Base-by-base conservation (phyloP, 345 rosid species). In the Leavenworthia alabamica region DNA sequence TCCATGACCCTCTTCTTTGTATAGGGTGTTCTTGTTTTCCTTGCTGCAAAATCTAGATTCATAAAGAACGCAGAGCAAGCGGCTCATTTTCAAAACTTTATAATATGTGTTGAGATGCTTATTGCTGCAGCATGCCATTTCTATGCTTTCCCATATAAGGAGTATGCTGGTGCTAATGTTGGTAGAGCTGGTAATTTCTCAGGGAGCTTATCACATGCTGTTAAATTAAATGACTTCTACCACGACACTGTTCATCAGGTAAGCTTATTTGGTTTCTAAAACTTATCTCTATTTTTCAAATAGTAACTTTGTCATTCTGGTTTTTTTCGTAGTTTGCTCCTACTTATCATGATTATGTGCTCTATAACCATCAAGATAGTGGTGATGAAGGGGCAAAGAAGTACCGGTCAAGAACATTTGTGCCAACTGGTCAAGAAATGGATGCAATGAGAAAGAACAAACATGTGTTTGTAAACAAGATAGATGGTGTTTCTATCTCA, bases 161-260 rank as follows among this genome's bases (percentile, higher is more conserved):
- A 94, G 79, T 94, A 90, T 73, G 95, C 99, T 0, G 95, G 99
- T 62, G 97, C 99, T 51, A 90, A 90, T 80, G 79, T 90, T 51
- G 89, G 90, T 31, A 83, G 84, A 27, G 55, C 93, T 39, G 76
- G 77, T 62, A 87, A 80, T 76, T 86, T 94, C 24, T 79, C 95
- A 3, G 80, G 78, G 65, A 94, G 96, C 75, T 80, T 94, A 11
- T 81, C 86, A 13, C 99, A 94, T 77, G 99, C 99, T 66, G 72
- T 94, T 54, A 90, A 84, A 76, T 79, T 94, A 62, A 94, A 86
- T 70, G 99, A 94, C 79, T 84, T 94, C 40, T 94, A 94, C 67
- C 97, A 94, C 63, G 99, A 94, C 64, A 94, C 97, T 39, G 93
- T 94, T 74, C 99, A 94, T 71, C 99, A 93, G 85, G 99, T 89